Evolutionary conservation across 768 basidiomycete species (phyloP), one percentile per base, ranked within the genome.

Genomic region (Calvatia gigantea): DNA sequence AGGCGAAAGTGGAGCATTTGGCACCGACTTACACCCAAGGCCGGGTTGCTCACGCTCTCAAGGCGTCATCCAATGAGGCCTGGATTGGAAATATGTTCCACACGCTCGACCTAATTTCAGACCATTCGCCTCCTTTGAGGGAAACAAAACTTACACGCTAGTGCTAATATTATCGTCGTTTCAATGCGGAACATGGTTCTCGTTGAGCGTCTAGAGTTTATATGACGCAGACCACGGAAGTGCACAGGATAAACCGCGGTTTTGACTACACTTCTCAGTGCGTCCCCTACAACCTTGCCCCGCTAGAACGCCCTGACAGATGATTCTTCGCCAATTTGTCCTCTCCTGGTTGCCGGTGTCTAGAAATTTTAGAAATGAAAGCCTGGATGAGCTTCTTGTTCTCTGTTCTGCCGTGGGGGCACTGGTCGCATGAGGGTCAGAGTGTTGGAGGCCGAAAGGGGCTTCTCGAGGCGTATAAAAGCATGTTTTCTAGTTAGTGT

Each of bases 201-300:
- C 7, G 31, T 14, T 29, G 37, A n/a, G 6, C 38, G 29, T 28
- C 50, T 51, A 29, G 8, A 39, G 38, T 51, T 39, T 51, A 51
- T 41, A 51, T 41, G 27, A 41, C 38, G 23, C 35, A 42, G 11
- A 7, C 50, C 14, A n/a, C 50, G 50, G 50, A 51, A 51, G 38
- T 41, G 50, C 33, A 31, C 15, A 41, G 50, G 50, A 51, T 51
- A 51, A 51, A 51, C 38, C 50, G 38, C 50, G 50, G 50, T 51
- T 33, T 25, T 41, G 50, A 37, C 50, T 39, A 27, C 17, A 28
- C 41, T 51, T 41, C 38, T 39, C 31, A 42, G 37, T 31, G 25
- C 38, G 42, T 23, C 19, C 50, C 23, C 39, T 31, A 12, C 38
- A 51, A 4, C 50, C 23, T 29, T 15, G 7, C 12, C 38, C 38